phyloP scores from a whole-genome alignment of 495 filamentous ascomycete genomes.

The Hyaloscypha variabilis region DNA sequence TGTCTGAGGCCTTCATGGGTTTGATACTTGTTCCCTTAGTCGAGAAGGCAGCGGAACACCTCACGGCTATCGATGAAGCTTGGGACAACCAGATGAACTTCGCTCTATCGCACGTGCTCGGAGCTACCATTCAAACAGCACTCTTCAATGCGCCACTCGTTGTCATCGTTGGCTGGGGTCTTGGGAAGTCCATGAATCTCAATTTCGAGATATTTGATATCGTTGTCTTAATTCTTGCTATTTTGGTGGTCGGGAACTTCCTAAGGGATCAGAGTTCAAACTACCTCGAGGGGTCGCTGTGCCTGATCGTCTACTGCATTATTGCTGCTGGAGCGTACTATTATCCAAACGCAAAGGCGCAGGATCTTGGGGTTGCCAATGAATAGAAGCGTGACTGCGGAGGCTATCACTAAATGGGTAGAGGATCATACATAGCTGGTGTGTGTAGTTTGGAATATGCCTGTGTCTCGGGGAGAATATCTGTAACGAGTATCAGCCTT shows the following conservation, averaged over 20 bases:
- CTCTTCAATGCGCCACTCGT: conserved; percentile 86
- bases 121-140: conserved; percentile 86
- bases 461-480: too few relatives aligned
- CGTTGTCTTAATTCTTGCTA: conserved; percentile 82
- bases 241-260: conserved; percentile 84
- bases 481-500: too few relatives aligned
- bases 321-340: conserved; percentile 65
- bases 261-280: conserved; percentile 78
- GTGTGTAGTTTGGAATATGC: too few relatives aligned
- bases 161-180: conserved; percentile 84
- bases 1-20: conserved; percentile 82
- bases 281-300: conserved; percentile 78
- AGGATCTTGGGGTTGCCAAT: neutral
- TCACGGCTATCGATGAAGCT: conserved; percentile 90
- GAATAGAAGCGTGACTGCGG: neutral
- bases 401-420: too few relatives aligned
- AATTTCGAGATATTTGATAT: conserved; percentile 90
- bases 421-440: too few relatives aligned
- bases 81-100: conserved; percentile 90
- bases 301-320: conserved; percentile 68
- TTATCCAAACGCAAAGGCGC: conserved; percentile 44
- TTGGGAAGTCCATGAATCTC: conserved; percentile 69
- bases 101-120: conserved; percentile 86
- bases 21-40: conserved; percentile 81
- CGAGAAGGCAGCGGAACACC: conserved; percentile 89